Conservation (phyloP, 202 grass and related monocot genomes). For the Zizania palustris region DNA sequence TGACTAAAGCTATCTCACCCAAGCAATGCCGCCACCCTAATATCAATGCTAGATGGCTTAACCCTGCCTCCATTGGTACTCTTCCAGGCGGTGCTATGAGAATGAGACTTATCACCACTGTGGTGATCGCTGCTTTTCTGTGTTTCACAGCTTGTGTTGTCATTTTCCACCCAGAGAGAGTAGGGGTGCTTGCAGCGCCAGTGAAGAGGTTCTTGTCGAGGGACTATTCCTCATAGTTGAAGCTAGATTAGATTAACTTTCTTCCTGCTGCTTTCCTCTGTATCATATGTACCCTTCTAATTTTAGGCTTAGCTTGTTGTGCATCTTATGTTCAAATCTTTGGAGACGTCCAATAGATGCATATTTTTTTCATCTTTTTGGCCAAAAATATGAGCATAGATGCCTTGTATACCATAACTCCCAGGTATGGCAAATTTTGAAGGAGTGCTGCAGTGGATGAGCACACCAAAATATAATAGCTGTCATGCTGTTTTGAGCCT, state of each 20-base stretch:
- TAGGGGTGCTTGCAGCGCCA: slow-evolving; percentile 51
- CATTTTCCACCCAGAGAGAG: slow-evolving; percentile 69
- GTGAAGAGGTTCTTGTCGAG: slow-evolving; percentile 76
- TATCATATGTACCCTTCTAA: slow-evolving; percentile 30
- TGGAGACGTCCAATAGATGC: not conserved
- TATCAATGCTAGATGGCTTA: slow-evolving; percentile 43
- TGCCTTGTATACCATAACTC: slow-evolving; percentile 8
- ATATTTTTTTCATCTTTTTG: not conserved
- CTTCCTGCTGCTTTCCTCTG: not conserved
- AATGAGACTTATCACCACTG: slow-evolving; percentile 44
- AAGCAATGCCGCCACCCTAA: slow-evolving; percentile 51
- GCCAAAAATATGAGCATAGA: slow-evolving; percentile 11
- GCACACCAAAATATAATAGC: slow-evolving; percentile 1
- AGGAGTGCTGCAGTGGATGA: not conserved
- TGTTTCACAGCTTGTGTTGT: slow-evolving; percentile 79
- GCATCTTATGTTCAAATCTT: slow-evolving; percentile 24
- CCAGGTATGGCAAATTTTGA: not conserved
- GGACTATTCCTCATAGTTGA: slow-evolving; percentile 49
- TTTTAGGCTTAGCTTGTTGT: slow-evolving; percentile 32
- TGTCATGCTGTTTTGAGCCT: not conserved
- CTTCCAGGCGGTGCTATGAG: slow-evolving; percentile 55
- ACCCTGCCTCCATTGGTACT: slow-evolving; percentile 16
- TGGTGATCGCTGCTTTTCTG: slow-evolving; percentile 57
- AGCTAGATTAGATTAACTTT: slow-evolving; percentile 35
- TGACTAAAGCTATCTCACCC: slow-evolving; percentile 50